Base-by-base conservation (phyloP, 805 yeast genomes). In the Spathaspora boniae region DNA sequence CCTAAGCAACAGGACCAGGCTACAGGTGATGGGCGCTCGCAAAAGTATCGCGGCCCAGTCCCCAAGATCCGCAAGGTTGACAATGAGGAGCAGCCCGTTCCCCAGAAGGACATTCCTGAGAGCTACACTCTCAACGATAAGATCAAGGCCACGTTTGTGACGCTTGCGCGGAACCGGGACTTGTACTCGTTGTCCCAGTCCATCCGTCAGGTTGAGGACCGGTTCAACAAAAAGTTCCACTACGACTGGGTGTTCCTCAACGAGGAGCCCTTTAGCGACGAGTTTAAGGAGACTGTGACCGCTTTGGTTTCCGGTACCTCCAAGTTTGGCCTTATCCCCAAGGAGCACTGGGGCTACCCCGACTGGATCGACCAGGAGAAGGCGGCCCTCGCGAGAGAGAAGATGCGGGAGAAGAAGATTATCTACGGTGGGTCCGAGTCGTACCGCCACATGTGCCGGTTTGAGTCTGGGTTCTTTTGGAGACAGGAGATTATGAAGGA, bases 181-280 rank as follows among this genome's bases (percentile, higher is more conserved):
- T 56, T 85, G 38, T 68, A 72, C 63, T 70, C 71, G 9, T 60
- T 86, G 33, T 60, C 75, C 30, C 74, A 67, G 18, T 78, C 93
- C 9, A 82, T 85, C 44, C 72, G 85, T 58, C 76, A 80, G 34
- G 72, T 89, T 36, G 96, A 89, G 61, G 96, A 87, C 57, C 71
- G 96, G 42, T 89, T 91, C 70, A 89, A 89, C 68, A 59, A 65
- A 17, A 71, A 82, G 34, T 88, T 65, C 63, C 72, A 83, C 45
- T 89, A 89, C 56, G 96, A 93, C 47, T 89, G 97, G 96, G 91
- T 87, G 24, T 89, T 89, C 59, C 69, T 89, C 49, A 89, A 89
- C 60, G 95, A 89, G 54, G 86, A 80, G 37, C 82, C 74, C 29
- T 91, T 89, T 62, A 70, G 76, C 37, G 88, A 85, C 2, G 89